Conservation (phyloP, 1,284 basidiomycete species). For the Ceratobasidium sp. region DNA sequence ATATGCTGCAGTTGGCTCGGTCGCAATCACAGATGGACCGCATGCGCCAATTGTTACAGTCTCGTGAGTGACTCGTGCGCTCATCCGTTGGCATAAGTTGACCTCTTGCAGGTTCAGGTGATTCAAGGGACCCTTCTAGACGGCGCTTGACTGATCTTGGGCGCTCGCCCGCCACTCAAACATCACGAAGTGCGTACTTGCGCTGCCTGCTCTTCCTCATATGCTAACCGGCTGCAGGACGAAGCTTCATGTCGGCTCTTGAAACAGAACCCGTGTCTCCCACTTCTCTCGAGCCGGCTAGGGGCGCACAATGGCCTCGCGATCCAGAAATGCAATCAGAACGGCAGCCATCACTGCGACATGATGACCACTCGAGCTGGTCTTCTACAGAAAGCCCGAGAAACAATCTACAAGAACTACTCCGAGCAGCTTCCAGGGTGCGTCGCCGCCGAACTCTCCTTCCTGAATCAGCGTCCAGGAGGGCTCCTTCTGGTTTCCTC, state of each 20-base stretch:
- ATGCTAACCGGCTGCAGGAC: constrained; percentile 12
- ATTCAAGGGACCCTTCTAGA: constrained; percentile 8
- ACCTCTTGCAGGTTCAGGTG: constrained; percentile 23
- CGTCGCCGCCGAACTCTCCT: constrained; percentile 41
- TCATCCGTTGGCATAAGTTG: not conserved
- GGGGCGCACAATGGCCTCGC: constrained; percentile 1
- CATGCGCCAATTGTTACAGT: constrained; percentile 32
- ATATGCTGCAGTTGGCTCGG: constrained; percentile 1
- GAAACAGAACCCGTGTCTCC: constrained; percentile 10
- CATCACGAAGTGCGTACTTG: constrained; percentile 26
- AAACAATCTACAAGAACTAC: constrained; percentile 19
- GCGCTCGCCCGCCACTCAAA: constrained; percentile 9
- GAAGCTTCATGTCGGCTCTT: constrained; percentile 1
- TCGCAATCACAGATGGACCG: constrained; percentile 20
- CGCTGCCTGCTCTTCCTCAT: not conserved
- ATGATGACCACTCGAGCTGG: constrained; percentile 23
- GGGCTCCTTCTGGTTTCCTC: constrained; percentile 24
- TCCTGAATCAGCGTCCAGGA: constrained; percentile 23
- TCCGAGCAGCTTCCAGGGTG: constrained; percentile 33
- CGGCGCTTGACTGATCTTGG: constrained; percentile 23
- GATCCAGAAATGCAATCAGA: not conserved
- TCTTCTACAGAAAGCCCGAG: constrained; percentile 19
- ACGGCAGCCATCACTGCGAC: not conserved
- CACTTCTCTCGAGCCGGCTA: constrained; percentile 2
- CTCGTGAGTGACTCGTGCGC: constrained; percentile 9